A percentile compares a stretch with the other conserved stretches of the same genome.
phyloP scores from a whole-genome alignment of 768 basidiomycete genomes.

The Lactarius tabidus region DNA sequence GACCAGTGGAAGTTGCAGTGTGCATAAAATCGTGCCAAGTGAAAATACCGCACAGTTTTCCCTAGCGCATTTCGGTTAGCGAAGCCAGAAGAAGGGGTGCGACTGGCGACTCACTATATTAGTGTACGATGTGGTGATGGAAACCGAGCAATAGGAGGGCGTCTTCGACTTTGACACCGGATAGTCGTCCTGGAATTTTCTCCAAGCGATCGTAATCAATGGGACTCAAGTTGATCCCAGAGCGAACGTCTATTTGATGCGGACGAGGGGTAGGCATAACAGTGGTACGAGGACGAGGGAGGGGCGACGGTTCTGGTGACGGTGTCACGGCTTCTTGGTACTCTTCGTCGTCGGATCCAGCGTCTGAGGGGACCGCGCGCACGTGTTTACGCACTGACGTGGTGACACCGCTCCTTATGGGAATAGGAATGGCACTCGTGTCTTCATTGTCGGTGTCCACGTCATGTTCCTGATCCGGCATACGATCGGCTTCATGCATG shows the following conservation, averaged over 20 bases:
- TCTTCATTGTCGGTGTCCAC: constrained; percentile 45
- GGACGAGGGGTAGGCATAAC: constrained; percentile 26
- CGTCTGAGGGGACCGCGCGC: constrained; percentile 20
- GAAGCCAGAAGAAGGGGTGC: not conserved
- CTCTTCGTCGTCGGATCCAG: constrained; percentile 48
- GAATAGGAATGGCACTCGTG: not conserved
- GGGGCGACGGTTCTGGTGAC: constrained; percentile 49
- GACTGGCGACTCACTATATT: constrained; percentile 30
- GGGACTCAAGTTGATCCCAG: constrained; percentile 38
- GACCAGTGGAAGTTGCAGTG: not conserved
- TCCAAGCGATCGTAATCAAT: constrained; percentile 47
- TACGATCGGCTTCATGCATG: constrained; percentile 41
- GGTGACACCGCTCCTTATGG: constrained; percentile 1
- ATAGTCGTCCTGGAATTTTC: constrained; percentile 36
- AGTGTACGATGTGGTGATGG: constrained; percentile 61
- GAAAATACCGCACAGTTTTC: not conserved
- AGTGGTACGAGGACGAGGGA: constrained; percentile 29
- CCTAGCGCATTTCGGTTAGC: not conserved
- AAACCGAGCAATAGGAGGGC: constrained; percentile 71
- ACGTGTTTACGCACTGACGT: constrained; percentile 10
- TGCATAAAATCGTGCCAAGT: not conserved
- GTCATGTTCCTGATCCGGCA: constrained; percentile 33
- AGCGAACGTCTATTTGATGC: constrained; percentile 26
- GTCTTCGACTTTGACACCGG: constrained; percentile 67
- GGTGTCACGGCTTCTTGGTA: constrained; percentile 73